phyloP scores from a whole-genome alignment of 805 yeast genomes.

The Isabelozyma pseudorhagii region DNA sequence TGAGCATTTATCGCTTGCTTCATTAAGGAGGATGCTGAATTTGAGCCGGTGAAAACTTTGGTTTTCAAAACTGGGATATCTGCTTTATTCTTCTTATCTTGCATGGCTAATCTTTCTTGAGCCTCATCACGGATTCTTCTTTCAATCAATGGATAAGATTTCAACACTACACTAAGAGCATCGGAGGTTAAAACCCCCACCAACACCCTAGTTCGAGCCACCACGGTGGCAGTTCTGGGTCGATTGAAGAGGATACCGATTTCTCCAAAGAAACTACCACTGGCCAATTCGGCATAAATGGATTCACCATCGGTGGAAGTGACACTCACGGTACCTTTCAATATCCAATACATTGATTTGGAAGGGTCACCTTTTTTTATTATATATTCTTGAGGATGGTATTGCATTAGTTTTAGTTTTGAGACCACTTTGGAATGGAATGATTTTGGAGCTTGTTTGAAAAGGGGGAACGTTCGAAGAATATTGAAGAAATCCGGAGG shows the following conservation, averaged over 20 bases:
- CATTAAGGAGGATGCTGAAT: not conserved
- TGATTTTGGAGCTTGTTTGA: constrained; percentile 62
- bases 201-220: constrained; percentile 63
- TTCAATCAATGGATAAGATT: constrained; percentile 63
- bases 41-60: not conserved
- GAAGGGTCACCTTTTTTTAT: constrained; percentile 72
- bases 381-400: constrained; percentile 66
- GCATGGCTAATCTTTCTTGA: constrained; percentile 71
- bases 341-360: constrained; percentile 75
- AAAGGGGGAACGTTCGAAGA: constrained; percentile 58
- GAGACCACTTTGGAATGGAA: constrained; percentile 60
- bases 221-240: constrained; percentile 77
- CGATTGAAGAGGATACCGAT: constrained; percentile 73
- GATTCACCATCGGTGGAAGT: constrained; percentile 77
- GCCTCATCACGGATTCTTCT: constrained; percentile 74
- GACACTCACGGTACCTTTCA: constrained; percentile 73
- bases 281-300: constrained; percentile 62
- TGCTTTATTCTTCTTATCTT: constrained; percentile 52
- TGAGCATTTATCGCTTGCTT: not conserved
- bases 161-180: constrained; percentile 54
- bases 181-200: constrained; percentile 68
- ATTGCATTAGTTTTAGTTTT: constrained; percentile 55
- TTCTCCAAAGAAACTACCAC: constrained; percentile 76
- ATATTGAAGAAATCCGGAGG: constrained; percentile 57
- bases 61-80: not conserved